These are phyloP conservation scores for Aspergillus sclerotiicarbonarius DNA, from an alignment of 495 filamentous ascomycete genomes.

Conservation along the genomic window DNA sequence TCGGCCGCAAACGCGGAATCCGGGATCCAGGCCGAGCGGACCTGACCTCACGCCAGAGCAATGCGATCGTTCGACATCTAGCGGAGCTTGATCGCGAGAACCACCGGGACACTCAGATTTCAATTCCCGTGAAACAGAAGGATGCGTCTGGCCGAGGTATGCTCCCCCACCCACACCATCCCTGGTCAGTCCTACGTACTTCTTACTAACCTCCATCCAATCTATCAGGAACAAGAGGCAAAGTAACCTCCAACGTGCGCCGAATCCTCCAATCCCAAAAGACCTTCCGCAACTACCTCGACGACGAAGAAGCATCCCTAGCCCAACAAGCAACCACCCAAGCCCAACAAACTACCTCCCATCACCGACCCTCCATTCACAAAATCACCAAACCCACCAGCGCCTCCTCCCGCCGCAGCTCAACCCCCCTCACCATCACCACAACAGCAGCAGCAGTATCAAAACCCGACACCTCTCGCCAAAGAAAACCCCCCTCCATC, in stretches of 20 bases:
- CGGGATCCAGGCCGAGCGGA: conserved; percentile 55
- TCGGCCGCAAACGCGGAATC: conserved; percentile 64
- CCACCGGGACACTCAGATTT: conserved; percentile 66
- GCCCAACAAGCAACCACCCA: conserved; percentile 29
- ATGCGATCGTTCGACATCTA: conserved; percentile 71
- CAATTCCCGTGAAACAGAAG: conserved; percentile 56
- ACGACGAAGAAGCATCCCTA: conserved; percentile 77
- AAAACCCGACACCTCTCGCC: conserved; percentile 2
- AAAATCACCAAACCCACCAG: conserved; percentile 21
- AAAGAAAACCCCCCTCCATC: conserved; percentile 14
- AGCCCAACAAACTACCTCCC: background rate
- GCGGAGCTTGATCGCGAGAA: conserved; percentile 80
- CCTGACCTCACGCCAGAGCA: conserved; percentile 71
- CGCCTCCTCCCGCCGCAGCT: conserved; percentile 26
- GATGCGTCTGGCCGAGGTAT: conserved; percentile 48
- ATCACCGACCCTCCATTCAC: conserved; percentile 17
- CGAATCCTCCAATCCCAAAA: conserved; percentile 90
- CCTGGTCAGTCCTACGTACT: background rate
- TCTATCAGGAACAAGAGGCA: conserved; percentile 36
- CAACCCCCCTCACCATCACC: conserved; percentile 35
- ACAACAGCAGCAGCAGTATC: conserved; percentile 16
- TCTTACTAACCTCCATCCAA: background rate
- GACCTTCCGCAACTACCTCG: conserved; percentile 86
- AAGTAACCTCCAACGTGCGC: conserved; percentile 77
- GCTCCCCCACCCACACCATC: background rate